A percentile compares a stretch with the other conserved stretches of the same genome.
These are phyloP conservation scores for Annulohypoxylon nitens DNA, from an alignment of 495 filamentous ascomycete genomes.

Conservation along the genomic window DNA sequence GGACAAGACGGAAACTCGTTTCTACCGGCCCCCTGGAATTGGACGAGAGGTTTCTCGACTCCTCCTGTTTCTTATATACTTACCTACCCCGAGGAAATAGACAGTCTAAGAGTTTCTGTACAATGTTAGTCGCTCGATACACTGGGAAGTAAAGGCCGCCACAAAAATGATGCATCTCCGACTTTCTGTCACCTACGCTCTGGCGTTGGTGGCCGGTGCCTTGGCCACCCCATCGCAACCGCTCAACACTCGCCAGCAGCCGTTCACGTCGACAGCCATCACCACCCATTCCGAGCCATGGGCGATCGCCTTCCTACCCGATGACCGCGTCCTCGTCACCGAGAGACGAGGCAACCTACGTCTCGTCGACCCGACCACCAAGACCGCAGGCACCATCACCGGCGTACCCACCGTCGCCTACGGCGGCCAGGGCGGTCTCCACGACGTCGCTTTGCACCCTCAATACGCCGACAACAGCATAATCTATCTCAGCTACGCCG, in stretches of 20 bases:
- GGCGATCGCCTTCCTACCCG: slow-evolving; percentile 55
- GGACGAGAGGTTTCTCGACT: slow-evolving; percentile 46
- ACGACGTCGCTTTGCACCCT: slow-evolving; percentile 55
- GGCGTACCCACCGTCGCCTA: slow-evolving; percentile 54
- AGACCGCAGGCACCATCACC: slow-evolving; percentile 52
- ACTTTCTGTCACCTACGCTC: slow-evolving; percentile 53
- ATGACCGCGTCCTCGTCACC: slow-evolving; percentile 54
- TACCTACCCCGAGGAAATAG: slow-evolving; percentile 46
- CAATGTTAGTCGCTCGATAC: slow-evolving; percentile 47
- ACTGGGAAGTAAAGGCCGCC: slow-evolving; percentile 46
- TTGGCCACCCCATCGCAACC: slow-evolving; percentile 51
- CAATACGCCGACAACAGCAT: slow-evolving; percentile 52
- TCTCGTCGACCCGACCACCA: slow-evolving; percentile 52
- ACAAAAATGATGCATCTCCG: slow-evolving; percentile 52
- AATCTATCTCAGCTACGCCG: slow-evolving; percentile 57
- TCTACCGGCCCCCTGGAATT: slow-evolving; percentile 46
- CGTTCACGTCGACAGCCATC: slow-evolving; percentile 51
- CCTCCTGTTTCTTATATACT: slow-evolving; percentile 52
- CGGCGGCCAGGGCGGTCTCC: slow-evolving; percentile 54
- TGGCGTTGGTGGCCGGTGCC: slow-evolving; percentile 52
- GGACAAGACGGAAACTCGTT: slow-evolving; percentile 34
- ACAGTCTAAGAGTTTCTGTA: slow-evolving; percentile 44
- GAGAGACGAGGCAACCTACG: slow-evolving; percentile 53
- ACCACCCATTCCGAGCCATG: slow-evolving; percentile 52
- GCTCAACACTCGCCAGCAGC: slow-evolving; percentile 51